phyloP scores from a whole-genome alignment of 108 stramenopile genomes.

The Stephanodiscus minutulus region DNA sequence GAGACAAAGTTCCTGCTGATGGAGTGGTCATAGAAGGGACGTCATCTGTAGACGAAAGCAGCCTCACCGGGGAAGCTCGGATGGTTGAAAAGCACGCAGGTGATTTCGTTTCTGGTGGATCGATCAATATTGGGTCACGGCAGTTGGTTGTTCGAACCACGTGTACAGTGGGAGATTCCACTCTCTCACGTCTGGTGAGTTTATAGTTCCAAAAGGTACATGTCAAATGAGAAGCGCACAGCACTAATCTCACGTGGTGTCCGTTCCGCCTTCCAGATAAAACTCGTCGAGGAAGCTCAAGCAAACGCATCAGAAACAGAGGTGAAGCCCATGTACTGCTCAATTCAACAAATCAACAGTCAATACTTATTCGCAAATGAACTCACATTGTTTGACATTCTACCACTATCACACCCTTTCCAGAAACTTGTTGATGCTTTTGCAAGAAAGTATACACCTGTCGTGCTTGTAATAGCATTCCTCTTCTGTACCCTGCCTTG shows the following conservation, averaged over 20 bases:
- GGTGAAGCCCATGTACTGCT: not conserved
- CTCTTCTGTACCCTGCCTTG: conserved; percentile 84
- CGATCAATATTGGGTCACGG: conserved; percentile 79
- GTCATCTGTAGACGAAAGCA: conserved; percentile 90
- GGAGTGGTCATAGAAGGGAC: conserved; percentile 87
- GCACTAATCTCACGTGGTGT: not conserved
- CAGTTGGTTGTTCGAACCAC: conserved; percentile 74
- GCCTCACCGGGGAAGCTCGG: conserved; percentile 88
- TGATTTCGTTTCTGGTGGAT: conserved; percentile 77
- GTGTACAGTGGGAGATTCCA: conserved; percentile 75
- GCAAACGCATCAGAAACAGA: conserved; percentile 86
- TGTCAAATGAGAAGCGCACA: not conserved
- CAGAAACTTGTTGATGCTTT: conserved; percentile 81
- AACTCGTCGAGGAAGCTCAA: conserved; percentile 86
- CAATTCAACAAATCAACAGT: not conserved
- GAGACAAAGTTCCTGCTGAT: conserved; percentile 94
- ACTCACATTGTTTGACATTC: not conserved
- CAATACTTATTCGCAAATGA: not conserved
- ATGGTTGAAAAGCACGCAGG: conserved; percentile 73
- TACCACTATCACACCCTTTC: not conserved
- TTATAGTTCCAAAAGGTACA: not conserved
- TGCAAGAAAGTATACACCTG: conserved; percentile 87
- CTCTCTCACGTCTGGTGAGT: conserved; percentile 71
- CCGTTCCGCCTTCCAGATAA: conserved; percentile 17
- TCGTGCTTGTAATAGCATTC: conserved; percentile 68